phyloP scores from a whole-genome alignment of 768 basidiomycete species.

The Amanita exitialis region DNA sequence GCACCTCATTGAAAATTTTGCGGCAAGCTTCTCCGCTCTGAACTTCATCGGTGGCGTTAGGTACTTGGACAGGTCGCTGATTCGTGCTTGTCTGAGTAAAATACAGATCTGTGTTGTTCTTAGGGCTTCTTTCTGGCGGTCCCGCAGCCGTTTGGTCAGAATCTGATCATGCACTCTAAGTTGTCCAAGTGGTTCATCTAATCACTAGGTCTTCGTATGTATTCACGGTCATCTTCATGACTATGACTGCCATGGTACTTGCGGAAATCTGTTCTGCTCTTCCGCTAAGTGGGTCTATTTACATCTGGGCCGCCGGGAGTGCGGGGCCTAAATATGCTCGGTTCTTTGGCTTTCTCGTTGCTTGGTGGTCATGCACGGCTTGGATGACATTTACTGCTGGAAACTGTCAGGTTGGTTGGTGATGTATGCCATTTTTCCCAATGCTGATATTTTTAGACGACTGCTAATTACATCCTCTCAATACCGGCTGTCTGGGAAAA shows the following conservation, averaged over 20 bases:
- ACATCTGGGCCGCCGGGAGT: conserved; percentile 91
- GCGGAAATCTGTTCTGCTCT: conserved; percentile 89
- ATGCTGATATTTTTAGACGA: conserved; percentile 37
- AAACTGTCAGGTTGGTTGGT: conserved; percentile 63
- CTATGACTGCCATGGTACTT: conserved; percentile 76
- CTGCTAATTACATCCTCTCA: conserved; percentile 86
- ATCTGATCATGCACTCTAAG: conserved; percentile 7
- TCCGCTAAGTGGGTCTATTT: conserved; percentile 84
- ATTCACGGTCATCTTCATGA: conserved; percentile 79
- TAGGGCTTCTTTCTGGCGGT: conserved; percentile 78
- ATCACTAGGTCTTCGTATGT: conserved; percentile 68
- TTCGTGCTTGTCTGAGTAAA: neutral
- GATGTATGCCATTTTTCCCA: neutral
- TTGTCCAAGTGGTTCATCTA: neutral
- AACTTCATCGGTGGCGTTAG: conserved; percentile 87
- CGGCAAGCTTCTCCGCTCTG: conserved; percentile 80
- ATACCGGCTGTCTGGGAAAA: conserved; percentile 73
- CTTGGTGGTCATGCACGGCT: conserved; percentile 92
- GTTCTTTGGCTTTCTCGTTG: conserved; percentile 82
- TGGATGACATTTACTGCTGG: conserved; percentile 93
- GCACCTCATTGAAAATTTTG: conserved; percentile 78
- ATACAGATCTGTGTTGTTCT: conserved; percentile 62
- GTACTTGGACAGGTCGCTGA: conserved; percentile 23
- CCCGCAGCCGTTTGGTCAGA: conserved; percentile 76
- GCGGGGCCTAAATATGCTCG: conserved; percentile 82